Evolutionary conservation across 1,284 basidiomycete species (phyloP), one percentile per base, ranked within the genome.

Genomic region (Ustilago cynodontis): DNA sequence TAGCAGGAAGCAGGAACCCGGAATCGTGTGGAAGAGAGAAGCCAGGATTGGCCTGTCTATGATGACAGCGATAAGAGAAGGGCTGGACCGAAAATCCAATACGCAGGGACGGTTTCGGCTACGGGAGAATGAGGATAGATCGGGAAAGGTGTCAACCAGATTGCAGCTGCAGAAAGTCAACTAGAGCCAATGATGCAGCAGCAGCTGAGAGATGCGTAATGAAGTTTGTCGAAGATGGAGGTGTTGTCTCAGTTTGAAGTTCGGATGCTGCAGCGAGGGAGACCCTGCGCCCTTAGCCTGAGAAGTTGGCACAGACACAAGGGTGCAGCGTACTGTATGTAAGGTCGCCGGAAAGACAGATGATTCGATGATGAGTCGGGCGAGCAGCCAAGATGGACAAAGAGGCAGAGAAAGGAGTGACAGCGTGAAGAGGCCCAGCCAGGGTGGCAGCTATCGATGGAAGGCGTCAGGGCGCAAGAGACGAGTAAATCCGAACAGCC

Each of bases 61-160:
- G 41, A 54, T 4, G 55, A 41, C 16, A 24, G 20, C 24, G 54
- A 41, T 43, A 29, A 55, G 60, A 47, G 50, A 68, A 54, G 35
- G 55, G 33, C 66, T 58, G 28, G 49, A 59, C 41, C 55, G 22
- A 49, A 28, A n/a, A 28, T 22, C 50, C 10, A 50, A 24, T 16
- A 53, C 4, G 59, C 50, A 57, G 66, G 59, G 33, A 51, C 54
- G 43, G 43, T 58, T 28, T 43, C 62, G 57, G 43, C 45, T 49
- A 22, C 31, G 41, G 57, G n/a, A 45, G 39, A 33, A 24, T 33
- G 11, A 24, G 57, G 16, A 57, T 14, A 57, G 31, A 20, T 43
- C 6, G 22, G 22, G 39, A 28, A 22, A 24, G 20, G 5, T 9
- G 18, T 3, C 18, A 28, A 52, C 55, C 37, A 35, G 51, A 47